Conservation (phyloP, 2,329 filamentous ascomycete species). For the Lizonia empirigonia region DNA sequence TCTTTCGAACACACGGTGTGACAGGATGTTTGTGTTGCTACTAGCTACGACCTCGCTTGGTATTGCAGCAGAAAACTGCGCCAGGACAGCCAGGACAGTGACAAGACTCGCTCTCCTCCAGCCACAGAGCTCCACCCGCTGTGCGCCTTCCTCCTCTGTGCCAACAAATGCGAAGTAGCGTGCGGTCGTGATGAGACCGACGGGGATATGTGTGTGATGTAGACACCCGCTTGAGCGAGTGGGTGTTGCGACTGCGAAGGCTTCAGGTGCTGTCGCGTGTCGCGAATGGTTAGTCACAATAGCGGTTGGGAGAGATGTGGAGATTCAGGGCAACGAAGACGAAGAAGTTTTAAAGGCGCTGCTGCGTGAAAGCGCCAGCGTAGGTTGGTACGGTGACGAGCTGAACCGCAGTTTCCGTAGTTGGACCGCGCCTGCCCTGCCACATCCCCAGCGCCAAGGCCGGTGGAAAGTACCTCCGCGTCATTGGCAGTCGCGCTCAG, state of each 20-base stretch:
- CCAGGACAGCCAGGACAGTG: conserved; percentile 40
- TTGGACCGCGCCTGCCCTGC: conserved; percentile 1
- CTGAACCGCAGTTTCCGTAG: conserved; percentile 2
- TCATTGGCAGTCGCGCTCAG: conserved; percentile 30
- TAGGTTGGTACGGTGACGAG: background rate
- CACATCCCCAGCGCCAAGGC: conserved; percentile 20
- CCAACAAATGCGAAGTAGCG: conserved; percentile 28
- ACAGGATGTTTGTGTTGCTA: conserved; percentile 54
- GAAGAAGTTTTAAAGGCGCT: background rate
- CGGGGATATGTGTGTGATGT: conserved; percentile 16
- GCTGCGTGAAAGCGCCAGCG: background rate
- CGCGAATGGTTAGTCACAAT: conserved; percentile 7
- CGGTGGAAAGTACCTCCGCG: conserved; percentile 25
- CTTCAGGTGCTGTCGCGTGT: conserved; percentile 9
- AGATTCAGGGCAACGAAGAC: background rate
- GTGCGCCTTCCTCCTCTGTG: conserved; percentile 40
- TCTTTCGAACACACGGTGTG: conserved; percentile 48
- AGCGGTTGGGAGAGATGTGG: background rate
- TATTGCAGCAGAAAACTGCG: conserved; percentile 42
- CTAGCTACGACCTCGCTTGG: conserved; percentile 54
- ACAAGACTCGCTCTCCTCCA: conserved; percentile 43
- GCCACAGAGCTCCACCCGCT: conserved; percentile 41
- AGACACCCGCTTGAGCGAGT: conserved; percentile 7
- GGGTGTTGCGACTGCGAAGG: conserved; percentile 8
- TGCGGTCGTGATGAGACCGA: conserved; percentile 23